phyloP scores from a whole-genome alignment of 2,329 filamentous ascomycete species.

The Monosporascus sp. region DNA sequence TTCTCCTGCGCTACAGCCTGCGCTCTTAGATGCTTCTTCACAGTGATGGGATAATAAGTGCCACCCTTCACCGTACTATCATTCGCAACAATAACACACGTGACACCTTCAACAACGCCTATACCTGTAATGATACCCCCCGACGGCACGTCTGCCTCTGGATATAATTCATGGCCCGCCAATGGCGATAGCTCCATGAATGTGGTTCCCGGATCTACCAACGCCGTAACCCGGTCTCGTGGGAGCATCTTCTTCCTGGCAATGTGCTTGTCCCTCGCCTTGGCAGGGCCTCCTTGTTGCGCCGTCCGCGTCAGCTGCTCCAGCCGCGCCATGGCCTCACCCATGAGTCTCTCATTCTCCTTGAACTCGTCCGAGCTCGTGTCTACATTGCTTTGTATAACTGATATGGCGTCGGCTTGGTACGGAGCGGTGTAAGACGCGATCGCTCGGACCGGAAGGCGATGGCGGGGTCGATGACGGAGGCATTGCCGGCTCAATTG shows the following conservation, averaged over 20 bases:
- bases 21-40: constrained; percentile 93
- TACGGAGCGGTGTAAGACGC: constrained; percentile 76
- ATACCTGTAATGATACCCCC: constrained; percentile 92
- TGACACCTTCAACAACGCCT: constrained; percentile 83
- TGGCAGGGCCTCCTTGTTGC: constrained; percentile 70
- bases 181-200: constrained; percentile 94
- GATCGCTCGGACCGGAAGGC: constrained; percentile 34
- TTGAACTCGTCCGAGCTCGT: constrained; percentile 70
- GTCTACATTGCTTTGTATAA: constrained; percentile 72
- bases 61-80: constrained; percentile 97
- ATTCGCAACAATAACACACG: constrained; percentile 90
- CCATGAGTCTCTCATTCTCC: constrained; percentile 77
- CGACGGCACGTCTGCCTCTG: constrained; percentile 79
- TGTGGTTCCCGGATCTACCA: constrained; percentile 83
- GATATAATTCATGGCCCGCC: constrained; percentile 80
- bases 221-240: constrained; percentile 76
- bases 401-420: constrained; percentile 78
- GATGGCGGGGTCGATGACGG: constrained; percentile 25
- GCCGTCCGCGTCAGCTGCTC: constrained; percentile 65
- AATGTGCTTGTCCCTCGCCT: constrained; percentile 82
- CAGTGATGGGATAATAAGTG: constrained; percentile 94
- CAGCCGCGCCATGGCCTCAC: constrained; percentile 63
- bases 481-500: constrained; percentile 33
- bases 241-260: constrained; percentile 91
- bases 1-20: constrained; percentile 91